A percentile compares a stretch with the other conserved stretches of the same genome.
phyloP scores from a whole-genome alignment of 306 rosid genomes.

The Quercus suber region DNA sequence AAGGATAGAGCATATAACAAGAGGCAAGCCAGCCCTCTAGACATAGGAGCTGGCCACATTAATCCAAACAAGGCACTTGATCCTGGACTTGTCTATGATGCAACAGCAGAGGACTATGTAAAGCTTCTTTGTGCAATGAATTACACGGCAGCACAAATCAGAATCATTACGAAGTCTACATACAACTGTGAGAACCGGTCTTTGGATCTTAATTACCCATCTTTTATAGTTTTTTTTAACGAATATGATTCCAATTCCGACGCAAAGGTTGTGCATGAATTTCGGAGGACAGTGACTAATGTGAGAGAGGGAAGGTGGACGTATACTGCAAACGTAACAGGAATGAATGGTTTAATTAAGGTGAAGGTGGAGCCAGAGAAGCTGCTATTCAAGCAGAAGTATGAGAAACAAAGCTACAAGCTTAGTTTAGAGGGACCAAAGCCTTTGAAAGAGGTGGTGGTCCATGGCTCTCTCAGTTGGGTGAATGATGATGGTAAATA shows the following conservation, averaged over 20 bases:
- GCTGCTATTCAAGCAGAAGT: slow-evolving; percentile 38
- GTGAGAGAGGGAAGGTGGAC: slow-evolving; percentile 36
- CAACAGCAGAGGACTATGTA: slow-evolving; percentile 44
- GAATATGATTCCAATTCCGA: not conserved
- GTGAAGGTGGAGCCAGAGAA: slow-evolving; percentile 39
- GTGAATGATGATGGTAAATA: slow-evolving; percentile 25
- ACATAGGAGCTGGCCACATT: slow-evolving; percentile 70
- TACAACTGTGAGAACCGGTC: slow-evolving; percentile 44
- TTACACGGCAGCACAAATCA: slow-evolving; percentile 39
- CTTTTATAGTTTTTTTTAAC: slow-evolving; percentile 49
- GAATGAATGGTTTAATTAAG: slow-evolving; percentile 24
- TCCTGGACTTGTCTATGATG: slow-evolving; percentile 77
- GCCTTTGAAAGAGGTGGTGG: slow-evolving; percentile 12
- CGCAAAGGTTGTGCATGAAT: slow-evolving; percentile 16
- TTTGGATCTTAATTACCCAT: slow-evolving; percentile 69
- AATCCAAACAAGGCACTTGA: slow-evolving; percentile 65
- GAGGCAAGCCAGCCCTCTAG: slow-evolving; percentile 51
- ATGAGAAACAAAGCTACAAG: slow-evolving; percentile 40
- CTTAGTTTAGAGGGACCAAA: slow-evolving; percentile 36
- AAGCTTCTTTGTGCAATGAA: slow-evolving; percentile 69
- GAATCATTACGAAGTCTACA: slow-evolving; percentile 35
- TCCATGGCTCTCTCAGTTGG: slow-evolving; percentile 60
- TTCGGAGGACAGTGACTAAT: slow-evolving; percentile 51
- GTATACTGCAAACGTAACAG: slow-evolving; percentile 40
- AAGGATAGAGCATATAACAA: slow-evolving; percentile 41